Percentiles rank a stretch among this genome's conserved stretches.
Evolutionary conservation across 306 rosid genomes (phyloP).

Genomic region (Prosopis cineraria): DNA sequence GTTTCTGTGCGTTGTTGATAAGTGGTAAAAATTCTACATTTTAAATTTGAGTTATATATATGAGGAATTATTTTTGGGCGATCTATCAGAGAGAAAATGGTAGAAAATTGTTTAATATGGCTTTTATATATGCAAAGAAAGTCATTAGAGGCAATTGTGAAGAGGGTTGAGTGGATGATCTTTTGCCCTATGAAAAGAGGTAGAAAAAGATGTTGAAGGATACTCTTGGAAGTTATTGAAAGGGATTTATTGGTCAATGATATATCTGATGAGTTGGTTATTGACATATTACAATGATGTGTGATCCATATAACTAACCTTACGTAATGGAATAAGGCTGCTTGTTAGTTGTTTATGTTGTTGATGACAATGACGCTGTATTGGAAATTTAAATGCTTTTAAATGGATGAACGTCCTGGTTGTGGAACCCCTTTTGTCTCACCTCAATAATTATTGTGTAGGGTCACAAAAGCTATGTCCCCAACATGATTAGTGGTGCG

Average conservation of each 20-base stretch:
- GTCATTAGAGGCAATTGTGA: not conserved
- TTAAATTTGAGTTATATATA: not conserved
- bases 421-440: not conserved
- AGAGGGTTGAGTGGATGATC: not conserved
- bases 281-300: no score
- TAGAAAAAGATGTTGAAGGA: not conserved
- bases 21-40: no score
- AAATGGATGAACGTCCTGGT: not conserved
- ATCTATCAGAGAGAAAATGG: not conserved
- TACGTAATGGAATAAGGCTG: not conserved
- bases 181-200: not conserved
- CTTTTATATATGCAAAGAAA: not conserved
- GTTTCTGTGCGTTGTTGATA: no score
- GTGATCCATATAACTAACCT: not conserved
- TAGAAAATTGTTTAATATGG: not conserved
- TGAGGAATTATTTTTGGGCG: no score
- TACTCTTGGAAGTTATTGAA: not conserved
- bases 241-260: not conserved
- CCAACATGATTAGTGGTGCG: slow-evolving; percentile 99
- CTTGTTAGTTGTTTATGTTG: not conserved
- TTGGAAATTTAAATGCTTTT: not conserved
- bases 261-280: no score
- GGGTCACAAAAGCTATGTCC: slow-evolving; percentile 99
- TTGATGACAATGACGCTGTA: not conserved
- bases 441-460: slow-evolving; percentile 36